phyloP scores from a whole-genome alignment of 2,329 filamentous ascomycete genomes.

The Paecilomyces niveus region DNA sequence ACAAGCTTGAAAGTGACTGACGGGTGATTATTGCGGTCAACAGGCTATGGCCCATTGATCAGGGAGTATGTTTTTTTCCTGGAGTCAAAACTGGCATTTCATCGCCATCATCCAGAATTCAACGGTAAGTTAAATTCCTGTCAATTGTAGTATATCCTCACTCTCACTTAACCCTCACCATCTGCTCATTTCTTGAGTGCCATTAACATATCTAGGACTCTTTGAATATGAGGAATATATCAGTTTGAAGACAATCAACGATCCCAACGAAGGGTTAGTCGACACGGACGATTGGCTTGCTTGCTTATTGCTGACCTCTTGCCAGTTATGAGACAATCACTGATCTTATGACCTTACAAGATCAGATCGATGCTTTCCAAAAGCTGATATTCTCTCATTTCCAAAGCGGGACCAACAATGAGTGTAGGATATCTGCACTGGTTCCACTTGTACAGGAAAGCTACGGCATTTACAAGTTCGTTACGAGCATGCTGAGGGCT shows the following conservation, averaged over 20 bases:
- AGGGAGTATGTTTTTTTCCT: slow-evolving; percentile 96
- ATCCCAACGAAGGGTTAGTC: slow-evolving; percentile 85
- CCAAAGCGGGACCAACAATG: slow-evolving; percentile 82
- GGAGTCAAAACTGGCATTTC: slow-evolving; percentile 90
- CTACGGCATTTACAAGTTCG: slow-evolving; percentile 99
- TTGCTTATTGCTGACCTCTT: slow-evolving; percentile 14
- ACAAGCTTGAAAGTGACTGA: slow-evolving; percentile 4
- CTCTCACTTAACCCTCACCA: background rate
- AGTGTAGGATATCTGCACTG: slow-evolving; percentile 89
- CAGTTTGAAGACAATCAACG: slow-evolving; percentile 94
- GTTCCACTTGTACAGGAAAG: slow-evolving; percentile 94
- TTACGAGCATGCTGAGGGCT: slow-evolving; percentile 96
- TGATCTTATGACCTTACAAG: slow-evolving; percentile 92
- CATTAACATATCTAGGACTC: slow-evolving; percentile 46
- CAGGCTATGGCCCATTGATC: slow-evolving; percentile 81
- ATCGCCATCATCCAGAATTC: slow-evolving; percentile 94
- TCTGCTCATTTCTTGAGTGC: background rate
- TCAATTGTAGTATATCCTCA: background rate
- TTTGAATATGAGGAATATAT: slow-evolving; percentile 99
- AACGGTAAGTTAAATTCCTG: slow-evolving; percentile 56
- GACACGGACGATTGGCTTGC: background rate
- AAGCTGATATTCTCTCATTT: slow-evolving; percentile 98
- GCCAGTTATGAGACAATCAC: slow-evolving; percentile 77
- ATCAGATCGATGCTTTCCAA: slow-evolving; percentile 97
- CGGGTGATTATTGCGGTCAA: slow-evolving; percentile 1